Conservation (phyloP, 2,329 filamentous ascomycete genomes). For the Xylariaceae sp. region DNA sequence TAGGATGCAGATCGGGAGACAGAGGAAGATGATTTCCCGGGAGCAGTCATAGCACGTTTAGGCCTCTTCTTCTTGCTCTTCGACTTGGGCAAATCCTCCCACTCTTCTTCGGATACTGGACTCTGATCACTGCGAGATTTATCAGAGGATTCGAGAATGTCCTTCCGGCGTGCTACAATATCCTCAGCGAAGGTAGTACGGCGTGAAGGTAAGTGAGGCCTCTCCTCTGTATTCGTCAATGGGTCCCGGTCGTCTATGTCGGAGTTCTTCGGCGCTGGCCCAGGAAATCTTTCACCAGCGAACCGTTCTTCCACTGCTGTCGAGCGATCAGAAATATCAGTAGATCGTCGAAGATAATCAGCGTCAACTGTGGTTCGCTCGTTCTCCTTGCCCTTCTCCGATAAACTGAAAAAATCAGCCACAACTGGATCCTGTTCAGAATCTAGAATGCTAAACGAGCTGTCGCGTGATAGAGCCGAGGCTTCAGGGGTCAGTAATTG, state of each 20-base stretch:
- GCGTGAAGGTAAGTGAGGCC: slow-evolving; percentile 26
- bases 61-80: slow-evolving; percentile 36
- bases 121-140: slow-evolving; percentile 28
- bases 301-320: slow-evolving; percentile 24
- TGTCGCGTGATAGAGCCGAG: slow-evolving; percentile 17
- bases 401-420: slow-evolving; percentile 28
- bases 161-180: slow-evolving; percentile 38
- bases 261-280: slow-evolving; percentile 21
- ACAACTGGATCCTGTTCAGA: slow-evolving; percentile 14
- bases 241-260: slow-evolving; percentile 29
- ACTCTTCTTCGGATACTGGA: slow-evolving; percentile 32
- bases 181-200: slow-evolving; percentile 29
- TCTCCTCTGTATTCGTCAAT: slow-evolving; percentile 9
- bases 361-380: slow-evolving; percentile 23
- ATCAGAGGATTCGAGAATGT: slow-evolving; percentile 34
- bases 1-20: slow-evolving; percentile 31
- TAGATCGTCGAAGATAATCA: slow-evolving; percentile 7
- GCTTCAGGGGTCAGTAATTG: slow-evolving; percentile 8
- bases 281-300: slow-evolving; percentile 26
- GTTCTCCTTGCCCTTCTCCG: slow-evolving; percentile 32
- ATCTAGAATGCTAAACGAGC: slow-evolving; percentile 26
- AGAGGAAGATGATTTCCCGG: slow-evolving; percentile 27
- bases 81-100: slow-evolving; percentile 31
- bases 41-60: slow-evolving; percentile 24
- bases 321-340: slow-evolving; percentile 11